phyloP scores from a whole-genome alignment of 805 yeast species.

The Metschnikowia colocasiae region DNA sequence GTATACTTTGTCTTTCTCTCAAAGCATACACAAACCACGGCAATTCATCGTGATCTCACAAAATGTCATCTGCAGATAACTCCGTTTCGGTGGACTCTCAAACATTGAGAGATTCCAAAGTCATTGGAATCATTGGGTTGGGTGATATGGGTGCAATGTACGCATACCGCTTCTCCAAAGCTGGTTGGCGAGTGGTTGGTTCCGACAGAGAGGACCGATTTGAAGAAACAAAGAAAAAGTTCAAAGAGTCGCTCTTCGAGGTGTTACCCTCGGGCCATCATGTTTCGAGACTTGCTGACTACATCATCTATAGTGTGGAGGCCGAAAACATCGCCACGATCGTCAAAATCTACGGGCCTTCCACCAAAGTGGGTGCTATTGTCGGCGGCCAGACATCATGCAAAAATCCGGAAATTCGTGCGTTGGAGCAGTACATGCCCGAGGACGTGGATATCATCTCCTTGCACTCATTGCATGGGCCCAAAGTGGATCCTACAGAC shows the following conservation, averaged over 20 bases:
- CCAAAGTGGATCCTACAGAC: conserved; percentile 80
- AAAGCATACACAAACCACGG: neutral
- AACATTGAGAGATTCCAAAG: conserved; percentile 32
- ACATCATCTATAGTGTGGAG: conserved; percentile 86
- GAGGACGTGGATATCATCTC: conserved; percentile 77
- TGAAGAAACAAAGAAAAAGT: conserved; percentile 42
- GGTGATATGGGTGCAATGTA: conserved; percentile 96
- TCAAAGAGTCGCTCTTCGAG: conserved; percentile 43
- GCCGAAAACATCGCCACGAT: conserved; percentile 78
- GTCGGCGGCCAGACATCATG: conserved; percentile 99
- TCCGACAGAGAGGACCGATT: conserved; percentile 75
- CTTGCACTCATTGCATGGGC: conserved; percentile 93
- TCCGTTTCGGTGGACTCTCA: neutral
- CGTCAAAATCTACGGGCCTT: conserved; percentile 76
- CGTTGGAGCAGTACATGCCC: conserved; percentile 76
- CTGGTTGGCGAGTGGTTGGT: conserved; percentile 88
- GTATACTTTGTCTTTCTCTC: neutral
- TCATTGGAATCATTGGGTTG: conserved; percentile 87
- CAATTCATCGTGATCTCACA: neutral
- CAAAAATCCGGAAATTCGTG: conserved; percentile 82
- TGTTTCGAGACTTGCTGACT: conserved; percentile 80
- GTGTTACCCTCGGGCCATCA: conserved; percentile 75
- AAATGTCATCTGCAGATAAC: neutral
- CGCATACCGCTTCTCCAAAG: conserved; percentile 69
- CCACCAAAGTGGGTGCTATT: conserved; percentile 80